Conservation (phyloP, 129 eudicot species). For the Lonicera japonica region DNA sequence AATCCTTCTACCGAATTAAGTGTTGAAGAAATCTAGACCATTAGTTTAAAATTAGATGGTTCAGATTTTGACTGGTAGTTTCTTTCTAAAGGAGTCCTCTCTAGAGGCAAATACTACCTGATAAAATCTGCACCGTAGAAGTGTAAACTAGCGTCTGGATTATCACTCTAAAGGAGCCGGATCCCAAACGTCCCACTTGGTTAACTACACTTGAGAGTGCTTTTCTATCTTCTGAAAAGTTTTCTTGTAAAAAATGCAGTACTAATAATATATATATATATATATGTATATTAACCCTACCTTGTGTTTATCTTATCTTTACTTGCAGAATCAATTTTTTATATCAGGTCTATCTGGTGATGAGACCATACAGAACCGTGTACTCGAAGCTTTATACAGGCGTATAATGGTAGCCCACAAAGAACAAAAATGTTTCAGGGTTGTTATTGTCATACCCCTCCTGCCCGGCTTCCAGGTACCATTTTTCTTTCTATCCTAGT, state of each 20-base stretch:
- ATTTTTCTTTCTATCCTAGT: background rate
- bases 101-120: too few relatives aligned
- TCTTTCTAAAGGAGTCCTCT: too few relatives aligned
- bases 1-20: too few relatives aligned
- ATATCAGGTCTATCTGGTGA: slow-evolving; percentile 91
- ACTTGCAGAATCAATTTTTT: slow-evolving; percentile 90
- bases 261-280: background rate
- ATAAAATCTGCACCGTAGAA: too few relatives aligned
- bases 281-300: background rate
- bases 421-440: slow-evolving; percentile 72
- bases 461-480: slow-evolving; percentile 95
- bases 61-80: too few relatives aligned
- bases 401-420: slow-evolving; percentile 80
- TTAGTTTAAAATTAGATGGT: too few relatives aligned
- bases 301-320: slow-evolving; percentile 13
- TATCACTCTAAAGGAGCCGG: too few relatives aligned
- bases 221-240: background rate
- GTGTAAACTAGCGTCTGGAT: too few relatives aligned
- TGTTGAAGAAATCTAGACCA: too few relatives aligned
- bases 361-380: slow-evolving; percentile 76
- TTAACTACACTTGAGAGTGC: background rate
- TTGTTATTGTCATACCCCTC: slow-evolving; percentile 77
- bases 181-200: too few relatives aligned
- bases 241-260: too few relatives aligned
- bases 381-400: slow-evolving; percentile 68